phyloP scores from a whole-genome alignment of 495 filamentous ascomycete genomes.

The Penicillium tannophilum region DNA sequence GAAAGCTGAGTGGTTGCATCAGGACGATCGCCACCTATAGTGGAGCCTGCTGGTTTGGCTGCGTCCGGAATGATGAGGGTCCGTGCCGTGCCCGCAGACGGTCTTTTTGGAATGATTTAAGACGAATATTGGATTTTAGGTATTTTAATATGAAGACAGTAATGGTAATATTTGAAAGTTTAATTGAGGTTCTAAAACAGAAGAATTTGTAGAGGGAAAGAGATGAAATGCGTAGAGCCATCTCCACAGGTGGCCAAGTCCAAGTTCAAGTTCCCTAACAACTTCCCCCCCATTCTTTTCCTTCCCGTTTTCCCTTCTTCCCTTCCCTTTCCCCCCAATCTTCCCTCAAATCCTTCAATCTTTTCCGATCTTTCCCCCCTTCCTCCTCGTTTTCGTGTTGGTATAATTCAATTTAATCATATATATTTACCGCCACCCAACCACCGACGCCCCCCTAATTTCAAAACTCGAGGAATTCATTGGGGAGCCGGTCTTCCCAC shows the following conservation, averaged over 20 bases:
- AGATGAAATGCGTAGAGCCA: background rate
- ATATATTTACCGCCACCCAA: slow-evolving; percentile 9
- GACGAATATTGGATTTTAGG: background rate
- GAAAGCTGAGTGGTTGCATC: slow-evolving; percentile 11
- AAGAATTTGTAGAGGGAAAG: background rate
- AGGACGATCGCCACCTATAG: slow-evolving; percentile 11
- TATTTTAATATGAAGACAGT: background rate
- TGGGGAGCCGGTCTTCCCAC: slow-evolving; percentile 15
- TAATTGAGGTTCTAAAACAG: background rate
- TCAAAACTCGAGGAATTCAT: background rate
- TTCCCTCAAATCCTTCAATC: slow-evolving; percentile 12
- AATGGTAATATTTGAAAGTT: background rate
- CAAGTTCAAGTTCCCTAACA: background rate
- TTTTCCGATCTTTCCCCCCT: slow-evolving; percentile 12
- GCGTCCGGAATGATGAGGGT: slow-evolving; percentile 12
- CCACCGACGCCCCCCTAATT: slow-evolving; percentile 6
- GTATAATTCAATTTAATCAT: slow-evolving; percentile 7
- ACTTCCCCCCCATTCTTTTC: slow-evolving; percentile 22
- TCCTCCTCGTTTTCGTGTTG: slow-evolving; percentile 17
- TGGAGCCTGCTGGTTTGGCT: slow-evolving; percentile 7
- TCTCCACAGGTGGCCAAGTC: slow-evolving; percentile 1
- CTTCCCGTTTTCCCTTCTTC: slow-evolving; percentile 22
- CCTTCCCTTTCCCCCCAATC: slow-evolving; percentile 4
- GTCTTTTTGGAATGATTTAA: background rate
- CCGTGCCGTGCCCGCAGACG: slow-evolving; percentile 13